phyloP scores from a whole-genome alignment of 176 grass and related monocot genomes.

The Eremochloa ophiuroides region DNA sequence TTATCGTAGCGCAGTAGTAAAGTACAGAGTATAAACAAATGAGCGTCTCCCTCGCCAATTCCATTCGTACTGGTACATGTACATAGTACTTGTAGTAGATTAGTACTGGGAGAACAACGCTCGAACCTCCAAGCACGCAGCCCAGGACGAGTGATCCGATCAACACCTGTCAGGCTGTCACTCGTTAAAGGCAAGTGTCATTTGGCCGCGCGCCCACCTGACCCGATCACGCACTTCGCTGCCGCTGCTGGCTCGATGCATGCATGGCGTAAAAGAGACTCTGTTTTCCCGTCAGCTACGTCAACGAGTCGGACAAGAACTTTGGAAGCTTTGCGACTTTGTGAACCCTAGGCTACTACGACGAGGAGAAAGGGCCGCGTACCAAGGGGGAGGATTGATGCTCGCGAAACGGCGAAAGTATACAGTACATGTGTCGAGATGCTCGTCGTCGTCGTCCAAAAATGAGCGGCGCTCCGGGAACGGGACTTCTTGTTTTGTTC shows the following conservation, averaged over 20 bases:
- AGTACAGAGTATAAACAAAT: not conserved
- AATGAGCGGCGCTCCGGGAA: not conserved
- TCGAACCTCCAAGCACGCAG: not conserved
- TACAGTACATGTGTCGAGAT: not conserved
- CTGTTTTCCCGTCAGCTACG: not conserved
- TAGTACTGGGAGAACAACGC: not conserved
- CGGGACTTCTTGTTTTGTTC: not conserved
- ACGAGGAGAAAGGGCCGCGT: not conserved
- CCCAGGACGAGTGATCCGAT: not conserved
- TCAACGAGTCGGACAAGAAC: slow-evolving; percentile 1
- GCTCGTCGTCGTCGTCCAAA: not conserved
- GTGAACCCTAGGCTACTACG: not conserved
- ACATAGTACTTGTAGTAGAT: too few species aligned
- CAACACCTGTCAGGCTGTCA: not conserved
- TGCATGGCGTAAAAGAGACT: not conserved
- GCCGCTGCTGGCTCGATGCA: slow-evolving; percentile 18
- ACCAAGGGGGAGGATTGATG: not conserved
- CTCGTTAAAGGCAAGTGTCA: not conserved
- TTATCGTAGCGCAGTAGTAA: not conserved
- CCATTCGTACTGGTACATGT: too few species aligned
- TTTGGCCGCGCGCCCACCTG: not conserved
- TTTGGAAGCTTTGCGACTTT: not conserved
- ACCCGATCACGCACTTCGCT: not conserved
- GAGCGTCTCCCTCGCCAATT: not conserved
- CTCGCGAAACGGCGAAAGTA: not conserved